phyloP scores from a whole-genome alignment of 2,329 filamentous ascomycete genomes.

The Lasiodiplodia citricola region DNA sequence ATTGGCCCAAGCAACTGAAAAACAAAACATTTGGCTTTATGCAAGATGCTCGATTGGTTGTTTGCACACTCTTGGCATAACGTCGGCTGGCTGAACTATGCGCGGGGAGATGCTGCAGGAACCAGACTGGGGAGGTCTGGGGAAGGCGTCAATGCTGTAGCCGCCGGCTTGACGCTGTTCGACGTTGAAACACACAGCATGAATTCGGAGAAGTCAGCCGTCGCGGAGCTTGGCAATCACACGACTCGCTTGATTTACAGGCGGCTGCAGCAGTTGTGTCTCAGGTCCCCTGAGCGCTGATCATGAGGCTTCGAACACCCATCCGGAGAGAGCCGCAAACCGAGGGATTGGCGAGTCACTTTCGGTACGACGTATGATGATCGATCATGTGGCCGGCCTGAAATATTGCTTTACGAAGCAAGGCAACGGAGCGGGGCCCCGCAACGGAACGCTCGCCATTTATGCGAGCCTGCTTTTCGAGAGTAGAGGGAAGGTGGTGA shows the following conservation, averaged over 20 bases:
- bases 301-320: not conserved
- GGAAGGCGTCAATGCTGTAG: not conserved
- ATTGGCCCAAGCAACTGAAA: not conserved
- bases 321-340: not conserved
- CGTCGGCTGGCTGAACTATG: not conserved
- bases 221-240: slow-evolving; percentile 2
- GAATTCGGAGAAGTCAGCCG: slow-evolving; percentile 2
- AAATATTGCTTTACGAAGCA: not conserved
- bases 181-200: slow-evolving; percentile 19
- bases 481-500: slow-evolving; percentile 10
- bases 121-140: not conserved
- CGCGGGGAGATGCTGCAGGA: slow-evolving; percentile 1
- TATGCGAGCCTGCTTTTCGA: not conserved
- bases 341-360: not conserved
- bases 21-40: not conserved
- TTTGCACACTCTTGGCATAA: not conserved
- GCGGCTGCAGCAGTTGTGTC: not conserved
- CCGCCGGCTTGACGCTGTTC: not conserved
- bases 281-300: slow-evolving; percentile 3
- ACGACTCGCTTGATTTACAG: not conserved
- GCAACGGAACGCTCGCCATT: not conserved
- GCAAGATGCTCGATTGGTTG: not conserved
- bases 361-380: not conserved
- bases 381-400: slow-evolving; percentile 14
- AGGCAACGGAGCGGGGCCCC: not conserved